These are phyloP conservation scores for Ceratocystis huliohia DNA, from an alignment of 2,329 filamentous ascomycete species.

Conservation along the genomic window DNA sequence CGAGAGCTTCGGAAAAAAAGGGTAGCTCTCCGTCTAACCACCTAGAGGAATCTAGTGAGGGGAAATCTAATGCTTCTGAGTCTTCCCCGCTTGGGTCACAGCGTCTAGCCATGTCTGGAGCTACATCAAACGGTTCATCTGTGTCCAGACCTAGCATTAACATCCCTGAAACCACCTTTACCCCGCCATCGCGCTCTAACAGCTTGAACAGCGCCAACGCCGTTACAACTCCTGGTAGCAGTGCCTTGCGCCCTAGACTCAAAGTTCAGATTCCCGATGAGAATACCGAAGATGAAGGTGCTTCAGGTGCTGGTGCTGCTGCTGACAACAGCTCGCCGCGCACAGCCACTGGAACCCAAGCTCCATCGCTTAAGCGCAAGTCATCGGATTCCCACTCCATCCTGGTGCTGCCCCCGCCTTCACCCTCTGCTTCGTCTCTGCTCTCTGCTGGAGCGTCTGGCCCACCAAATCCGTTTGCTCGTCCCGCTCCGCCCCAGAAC, in stretches of 20 bases:
- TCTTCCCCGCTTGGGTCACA: conserved; percentile 41
- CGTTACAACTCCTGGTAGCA: conserved; percentile 51
- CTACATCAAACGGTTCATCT: not conserved
- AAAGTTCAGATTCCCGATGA: conserved; percentile 84
- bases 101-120: conserved; percentile 1
- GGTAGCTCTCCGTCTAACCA: conserved; percentile 32
- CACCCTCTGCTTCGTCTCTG: conserved; percentile 73
- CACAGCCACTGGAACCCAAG: conserved; percentile 34
- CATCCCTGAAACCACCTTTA: conserved; percentile 50
- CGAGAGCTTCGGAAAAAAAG: conserved; percentile 35
- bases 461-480: conserved; percentile 88
- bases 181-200: conserved; percentile 65
- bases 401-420: conserved; percentile 80
- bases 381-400: conserved; percentile 42
- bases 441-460: conserved; percentile 84
- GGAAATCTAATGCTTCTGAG: conserved; percentile 33
- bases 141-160: conserved; percentile 33
- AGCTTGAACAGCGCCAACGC: conserved; percentile 63
- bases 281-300: conserved; percentile 1
- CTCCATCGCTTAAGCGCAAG: conserved; percentile 9
- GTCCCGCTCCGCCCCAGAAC: conserved; percentile 63
- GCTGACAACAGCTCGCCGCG: conserved; percentile 56
- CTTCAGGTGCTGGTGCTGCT: conserved; percentile 54
- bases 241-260: conserved; percentile 52
- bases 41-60: conserved; percentile 49